Evolutionary conservation across 1,284 basidiomycete species (phyloP), one percentile per base, ranked within the genome.

Genomic region (Marasmius sp.): DNA sequence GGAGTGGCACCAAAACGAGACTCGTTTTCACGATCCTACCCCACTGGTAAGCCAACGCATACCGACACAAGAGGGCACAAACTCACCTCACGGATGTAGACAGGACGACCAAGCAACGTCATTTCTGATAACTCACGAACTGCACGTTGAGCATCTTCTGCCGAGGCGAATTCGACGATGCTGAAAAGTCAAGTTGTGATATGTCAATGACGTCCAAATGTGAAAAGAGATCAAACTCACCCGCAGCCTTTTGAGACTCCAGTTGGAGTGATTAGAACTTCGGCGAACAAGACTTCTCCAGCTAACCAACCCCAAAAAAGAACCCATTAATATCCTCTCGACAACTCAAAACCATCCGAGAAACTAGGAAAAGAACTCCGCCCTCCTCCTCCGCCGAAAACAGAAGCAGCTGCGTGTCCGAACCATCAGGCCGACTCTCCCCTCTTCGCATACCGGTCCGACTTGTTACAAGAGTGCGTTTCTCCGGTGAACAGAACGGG

Each of bases 211-310:
- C 18, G 55, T 45, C 12, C 16, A n/a, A 53, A 18, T 1, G 34
- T 34, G 52, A 22, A 58, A 20, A 12, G 56, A 33, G 43, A 18
- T n/a, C 18, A 11, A 6, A 85, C 94, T 79, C 72, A 97, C 95
- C 95, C 95, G 88, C 97, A 98, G 75, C 96, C 97, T 77, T 98
- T 99, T 52, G 95, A 97, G 66, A 96, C 88, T 61, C 97, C 97
- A 45, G 93, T 96, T 9, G 97, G 97, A 9, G 97, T 97, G 68
- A 95, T 83, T 71, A 99, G 87, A 67, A 99, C 95, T 86, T 99
- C 97, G 82, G 97, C 93, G 86, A 98, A 98, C 75, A 97, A 89
- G 73, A 98, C 95, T 83, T 96, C 92, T 81, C 94, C 94, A 90
- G 92, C 94, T 95, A 86, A 83, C 83, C 83, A 86, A 81, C 85